Percentiles rank a stretch among this genome's conserved stretches.
phyloP scores from a whole-genome alignment of 176 grass and related monocot genomes.

The Alloteropsis semialata region DNA sequence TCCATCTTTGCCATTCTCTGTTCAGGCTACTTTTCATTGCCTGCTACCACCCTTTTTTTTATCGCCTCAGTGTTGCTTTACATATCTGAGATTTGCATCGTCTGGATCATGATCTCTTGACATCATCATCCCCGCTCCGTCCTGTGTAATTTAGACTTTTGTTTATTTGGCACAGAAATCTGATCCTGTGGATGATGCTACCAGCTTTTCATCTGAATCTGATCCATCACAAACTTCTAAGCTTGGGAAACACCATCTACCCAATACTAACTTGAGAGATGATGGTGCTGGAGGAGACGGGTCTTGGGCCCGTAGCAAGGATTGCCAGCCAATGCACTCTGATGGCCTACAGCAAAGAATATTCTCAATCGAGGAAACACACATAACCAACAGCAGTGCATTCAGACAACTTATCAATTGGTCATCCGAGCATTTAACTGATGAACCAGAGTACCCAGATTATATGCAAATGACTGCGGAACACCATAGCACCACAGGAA shows the following conservation, averaged over 20 bases:
- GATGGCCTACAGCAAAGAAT: not conserved
- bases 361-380: constrained; percentile 6
- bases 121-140: not conserved
- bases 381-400: not conserved
- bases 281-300: not conserved
- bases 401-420: not conserved
- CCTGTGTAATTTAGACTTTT: not conserved
- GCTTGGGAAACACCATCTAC: not conserved
- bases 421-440: not conserved
- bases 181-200: constrained; percentile 3
- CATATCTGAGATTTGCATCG: not conserved
- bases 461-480: not conserved
- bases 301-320: constrained; percentile 35
- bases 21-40: not conserved
- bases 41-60: not conserved
- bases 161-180: constrained; percentile 27
- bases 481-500: not conserved
- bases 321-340: constrained; percentile 16
- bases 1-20: not conserved
- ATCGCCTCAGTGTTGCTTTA: not conserved
- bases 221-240: constrained; percentile 9
- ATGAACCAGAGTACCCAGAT: not conserved
- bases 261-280: not conserved
- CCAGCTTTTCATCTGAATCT: not conserved
- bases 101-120: not conserved